Evolutionary conservation across 164 flowering plant genomes (phyloP).

Genomic region (Macadamia tetraphylla): DNA sequence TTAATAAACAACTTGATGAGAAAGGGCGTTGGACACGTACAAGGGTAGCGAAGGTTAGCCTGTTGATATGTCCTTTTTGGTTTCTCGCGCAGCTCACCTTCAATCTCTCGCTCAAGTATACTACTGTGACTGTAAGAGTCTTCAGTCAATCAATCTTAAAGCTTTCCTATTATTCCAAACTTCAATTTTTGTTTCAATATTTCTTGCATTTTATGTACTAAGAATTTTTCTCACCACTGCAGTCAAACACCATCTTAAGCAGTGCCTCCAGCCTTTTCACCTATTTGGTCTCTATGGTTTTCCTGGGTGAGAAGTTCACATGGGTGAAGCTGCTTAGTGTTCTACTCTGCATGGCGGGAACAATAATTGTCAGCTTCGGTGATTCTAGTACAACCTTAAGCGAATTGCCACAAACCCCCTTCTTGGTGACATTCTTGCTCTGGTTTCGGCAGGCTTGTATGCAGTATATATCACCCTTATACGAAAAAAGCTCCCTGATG

Average conservation of each 20-base stretch:
- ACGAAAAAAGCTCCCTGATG: slow-evolving; percentile 77
- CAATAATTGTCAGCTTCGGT: slow-evolving; percentile 83
- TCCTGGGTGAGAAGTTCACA: slow-evolving; percentile 86
- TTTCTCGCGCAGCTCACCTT: slow-evolving; percentile 86
- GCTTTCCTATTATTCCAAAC: not conserved
- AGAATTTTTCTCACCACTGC: slow-evolving; percentile 17
- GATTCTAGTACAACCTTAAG: slow-evolving; percentile 43
- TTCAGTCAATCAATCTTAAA: slow-evolving; percentile 1
- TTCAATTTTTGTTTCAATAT: not conserved
- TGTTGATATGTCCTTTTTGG: slow-evolving; percentile 89
- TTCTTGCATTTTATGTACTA: slow-evolving; percentile 1
- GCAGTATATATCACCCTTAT: slow-evolving; percentile 86
- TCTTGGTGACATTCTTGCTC: slow-evolving; percentile 79
- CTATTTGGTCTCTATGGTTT: slow-evolving; percentile 68
- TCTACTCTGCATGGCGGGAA: slow-evolving; percentile 94
- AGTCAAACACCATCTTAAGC: slow-evolving; percentile 96
- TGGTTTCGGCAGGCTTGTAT: slow-evolving; percentile 75
- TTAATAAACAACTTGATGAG: slow-evolving; percentile 38
- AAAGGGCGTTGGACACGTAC: slow-evolving; percentile 92
- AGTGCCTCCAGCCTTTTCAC: slow-evolving; percentile 92
- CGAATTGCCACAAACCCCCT: slow-evolving; percentile 62
- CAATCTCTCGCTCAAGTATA: slow-evolving; percentile 89
- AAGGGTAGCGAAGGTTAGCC: slow-evolving; percentile 74
- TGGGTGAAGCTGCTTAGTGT: slow-evolving; percentile 88
- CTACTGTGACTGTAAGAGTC: slow-evolving; percentile 81